These are phyloP conservation scores for Fomitopsis serialis DNA, from an alignment of 768 basidiomycete genomes.

Conservation along the genomic window DNA sequence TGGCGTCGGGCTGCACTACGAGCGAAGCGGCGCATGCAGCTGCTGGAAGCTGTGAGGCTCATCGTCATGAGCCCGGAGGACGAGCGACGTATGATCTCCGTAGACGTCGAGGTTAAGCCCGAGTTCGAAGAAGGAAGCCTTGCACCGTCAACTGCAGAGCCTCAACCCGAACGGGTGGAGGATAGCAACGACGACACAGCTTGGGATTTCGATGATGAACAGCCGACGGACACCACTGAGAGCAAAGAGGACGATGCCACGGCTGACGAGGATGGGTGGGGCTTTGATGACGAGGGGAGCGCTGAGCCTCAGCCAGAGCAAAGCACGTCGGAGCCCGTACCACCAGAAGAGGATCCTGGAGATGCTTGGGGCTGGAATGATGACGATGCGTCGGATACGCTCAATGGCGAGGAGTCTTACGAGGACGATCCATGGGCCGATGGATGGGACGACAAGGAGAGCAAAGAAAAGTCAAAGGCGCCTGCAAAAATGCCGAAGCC, in stretches of 20 bases:
- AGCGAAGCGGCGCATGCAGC: constrained; percentile 63
- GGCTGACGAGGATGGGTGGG: constrained; percentile 28
- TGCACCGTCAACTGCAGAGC: not conserved
- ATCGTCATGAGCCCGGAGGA: constrained; percentile 44
- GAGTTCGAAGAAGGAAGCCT: not conserved
- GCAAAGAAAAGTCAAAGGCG: constrained; percentile 10
- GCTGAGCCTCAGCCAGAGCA: constrained; percentile 1
- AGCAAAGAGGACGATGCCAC: constrained; percentile 18
- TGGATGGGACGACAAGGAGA: constrained; percentile 23
- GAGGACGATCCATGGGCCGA: constrained; percentile 68
- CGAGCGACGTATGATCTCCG: constrained; percentile 33
- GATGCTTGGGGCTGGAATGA: constrained; percentile 82
- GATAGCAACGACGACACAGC: constrained; percentile 30
- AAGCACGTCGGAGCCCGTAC: not conserved
- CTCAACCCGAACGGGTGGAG: constrained; percentile 1
- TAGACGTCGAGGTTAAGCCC: constrained; percentile 8
- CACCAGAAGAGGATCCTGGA: constrained; percentile 30
- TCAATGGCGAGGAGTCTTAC: constrained; percentile 25
- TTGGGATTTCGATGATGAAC: constrained; percentile 42
- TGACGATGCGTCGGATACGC: constrained; percentile 30
- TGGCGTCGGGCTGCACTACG: constrained; percentile 69
- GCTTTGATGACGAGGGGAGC: constrained; percentile 29
- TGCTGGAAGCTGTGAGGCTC: constrained; percentile 57
- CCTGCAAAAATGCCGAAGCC: constrained; percentile 33
- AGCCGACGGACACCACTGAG: constrained; percentile 20